phyloP scores from a whole-genome alignment of 495 filamentous ascomycete genomes.

The Cairneyella variabilis region DNA sequence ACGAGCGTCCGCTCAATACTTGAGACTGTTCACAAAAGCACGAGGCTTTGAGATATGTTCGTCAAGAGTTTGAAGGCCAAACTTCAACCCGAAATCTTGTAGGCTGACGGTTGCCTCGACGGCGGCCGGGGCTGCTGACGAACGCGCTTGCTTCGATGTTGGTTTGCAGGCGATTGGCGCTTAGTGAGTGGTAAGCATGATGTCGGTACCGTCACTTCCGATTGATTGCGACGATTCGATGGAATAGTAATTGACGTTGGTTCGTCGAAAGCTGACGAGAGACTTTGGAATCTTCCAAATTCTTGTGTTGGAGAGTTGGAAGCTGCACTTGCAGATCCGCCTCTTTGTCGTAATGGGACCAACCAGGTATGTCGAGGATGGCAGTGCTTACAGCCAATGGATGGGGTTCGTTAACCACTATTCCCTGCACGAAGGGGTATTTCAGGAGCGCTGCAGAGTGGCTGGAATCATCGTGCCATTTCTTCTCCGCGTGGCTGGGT shows the following conservation, averaged over 20 bases:
- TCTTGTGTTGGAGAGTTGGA: neutral
- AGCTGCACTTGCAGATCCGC: neutral
- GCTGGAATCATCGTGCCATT: too few species aligned
- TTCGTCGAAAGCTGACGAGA: neutral
- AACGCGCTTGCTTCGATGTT: neutral
- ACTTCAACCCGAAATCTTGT: neutral
- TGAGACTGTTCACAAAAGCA: neutral
- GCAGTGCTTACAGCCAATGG: neutral
- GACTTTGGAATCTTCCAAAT: too few species aligned
- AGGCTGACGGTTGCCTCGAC: conserved; percentile 8
- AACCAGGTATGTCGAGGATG: neutral
- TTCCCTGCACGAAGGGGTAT: neutral
- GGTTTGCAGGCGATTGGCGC: conserved; percentile 4
- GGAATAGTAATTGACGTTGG: neutral
- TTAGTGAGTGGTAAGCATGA: neutral
- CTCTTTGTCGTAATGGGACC: neutral
- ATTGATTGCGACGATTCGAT: neutral
- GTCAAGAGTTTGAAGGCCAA: neutral
- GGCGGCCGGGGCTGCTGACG: neutral
- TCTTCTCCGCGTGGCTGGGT: too few species aligned
- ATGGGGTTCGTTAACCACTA: neutral
- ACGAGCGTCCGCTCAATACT: conserved; percentile 6
- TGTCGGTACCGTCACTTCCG: neutral
- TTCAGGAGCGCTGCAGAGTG: neutral
- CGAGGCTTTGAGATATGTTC: neutral